Conservation (phyloP, 164 flowering plant genomes). For the Vitis amurensis region DNA sequence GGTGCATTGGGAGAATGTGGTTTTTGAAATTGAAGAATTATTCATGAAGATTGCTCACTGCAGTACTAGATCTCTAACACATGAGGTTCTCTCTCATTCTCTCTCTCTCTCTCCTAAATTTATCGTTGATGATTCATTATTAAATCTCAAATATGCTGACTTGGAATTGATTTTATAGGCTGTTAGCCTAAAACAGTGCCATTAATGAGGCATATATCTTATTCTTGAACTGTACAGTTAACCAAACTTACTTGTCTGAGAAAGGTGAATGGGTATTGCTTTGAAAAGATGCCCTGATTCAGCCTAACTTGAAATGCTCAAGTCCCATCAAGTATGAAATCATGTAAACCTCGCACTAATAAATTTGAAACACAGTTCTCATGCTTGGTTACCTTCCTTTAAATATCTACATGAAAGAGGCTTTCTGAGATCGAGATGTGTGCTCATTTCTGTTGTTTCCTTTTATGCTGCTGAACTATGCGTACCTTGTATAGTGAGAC, state of each 20-base stretch:
- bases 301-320: not conserved
- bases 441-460: no score
- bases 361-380: no score
- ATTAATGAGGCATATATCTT: no score
- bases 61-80: constrained; percentile 57
- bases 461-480: no score
- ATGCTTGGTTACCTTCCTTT: no score
- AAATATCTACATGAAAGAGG: no score
- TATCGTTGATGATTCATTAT: not conserved
- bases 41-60: constrained; percentile 72
- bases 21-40: constrained; percentile 57
- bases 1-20: constrained; percentile 67
- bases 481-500: no score
- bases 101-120: constrained; percentile 4
- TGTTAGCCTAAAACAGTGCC: no score
- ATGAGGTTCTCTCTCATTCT: constrained; percentile 48
- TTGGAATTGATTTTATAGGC: not conserved
- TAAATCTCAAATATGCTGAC: not conserved
- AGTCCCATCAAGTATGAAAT: no score
- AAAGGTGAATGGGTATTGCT: not conserved
- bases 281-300: not conserved
- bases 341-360: no score
- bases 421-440: no score
- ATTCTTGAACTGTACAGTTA: not conserved
- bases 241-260: not conserved